These are phyloP conservation scores for Auricularia auricula-judae DNA, from an alignment of 768 basidiomycete genomes.

Conservation along the genomic window DNA sequence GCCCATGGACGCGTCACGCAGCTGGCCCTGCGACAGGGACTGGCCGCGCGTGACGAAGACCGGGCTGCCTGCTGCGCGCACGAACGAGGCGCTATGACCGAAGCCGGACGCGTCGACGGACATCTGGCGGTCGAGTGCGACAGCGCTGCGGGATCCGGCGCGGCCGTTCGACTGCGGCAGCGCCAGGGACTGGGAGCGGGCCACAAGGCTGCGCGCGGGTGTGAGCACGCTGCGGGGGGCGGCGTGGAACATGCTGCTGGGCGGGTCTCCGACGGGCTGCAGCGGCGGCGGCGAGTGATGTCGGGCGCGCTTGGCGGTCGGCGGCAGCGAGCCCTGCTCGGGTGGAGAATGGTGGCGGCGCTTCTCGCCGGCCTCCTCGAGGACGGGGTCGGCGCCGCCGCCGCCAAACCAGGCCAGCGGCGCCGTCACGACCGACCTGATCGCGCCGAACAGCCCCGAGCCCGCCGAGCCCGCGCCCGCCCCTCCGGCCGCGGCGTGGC, in stretches of 20 bases:
- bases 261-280: background rate
- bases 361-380: background rate
- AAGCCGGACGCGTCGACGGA: background rate
- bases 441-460: background rate
- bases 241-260: background rate
- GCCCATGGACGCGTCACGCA: slow-evolving; percentile 36
- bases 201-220: background rate
- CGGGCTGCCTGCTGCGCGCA: background rate
- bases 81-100: background rate
- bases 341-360: background rate
- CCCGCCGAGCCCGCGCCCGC: background rate
- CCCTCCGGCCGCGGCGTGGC: background rate
- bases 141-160: background rate
- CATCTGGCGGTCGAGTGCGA: background rate
- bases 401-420: background rate
- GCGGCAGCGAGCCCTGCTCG: background rate
- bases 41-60: background rate
- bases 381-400: background rate
- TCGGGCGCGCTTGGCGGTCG: background rate
- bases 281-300: background rate
- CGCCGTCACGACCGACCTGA: background rate
- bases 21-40: background rate
- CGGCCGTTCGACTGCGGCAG: background rate
- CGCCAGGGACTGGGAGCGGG: background rate
- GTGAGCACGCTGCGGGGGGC: background rate